A percentile compares a stretch with the other conserved stretches of the same genome.
Conservation (phyloP, 768 basidiomycete genomes). For the Suillus subaureus region DNA sequence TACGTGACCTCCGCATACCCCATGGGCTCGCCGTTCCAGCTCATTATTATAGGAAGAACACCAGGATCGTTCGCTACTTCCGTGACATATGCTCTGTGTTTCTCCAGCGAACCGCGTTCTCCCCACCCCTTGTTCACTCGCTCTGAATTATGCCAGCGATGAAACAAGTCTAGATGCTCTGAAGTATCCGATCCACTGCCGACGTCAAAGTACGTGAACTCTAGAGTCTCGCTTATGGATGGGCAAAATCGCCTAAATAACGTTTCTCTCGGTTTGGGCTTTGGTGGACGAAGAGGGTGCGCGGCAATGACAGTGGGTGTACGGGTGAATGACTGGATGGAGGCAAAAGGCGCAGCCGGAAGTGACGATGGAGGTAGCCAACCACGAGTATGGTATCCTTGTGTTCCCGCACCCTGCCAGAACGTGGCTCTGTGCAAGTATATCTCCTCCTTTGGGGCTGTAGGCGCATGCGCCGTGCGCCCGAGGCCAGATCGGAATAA, state of each 20-base stretch:
- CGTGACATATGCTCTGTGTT: conserved; percentile 44
- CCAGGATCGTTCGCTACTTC: conserved; percentile 39
- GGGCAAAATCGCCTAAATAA: conserved; percentile 42
- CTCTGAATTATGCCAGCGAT: conserved; percentile 52
- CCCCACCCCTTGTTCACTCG: conserved; percentile 49
- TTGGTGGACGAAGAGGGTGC: conserved; percentile 54
- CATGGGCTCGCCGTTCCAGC: conserved; percentile 46
- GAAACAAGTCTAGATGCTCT: conserved; percentile 45
- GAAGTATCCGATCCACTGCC: conserved; percentile 15
- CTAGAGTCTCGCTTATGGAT: conserved; percentile 35
- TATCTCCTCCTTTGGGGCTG: conserved; percentile 26
- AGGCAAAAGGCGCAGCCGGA: conserved; percentile 37
- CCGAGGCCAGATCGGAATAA: conserved; percentile 42
- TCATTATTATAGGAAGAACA: conserved; percentile 44
- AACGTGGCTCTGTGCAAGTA: conserved; percentile 47
- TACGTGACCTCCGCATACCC: conserved; percentile 51
- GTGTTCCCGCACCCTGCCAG: conserved; percentile 53
- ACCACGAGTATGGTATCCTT: conserved; percentile 29
- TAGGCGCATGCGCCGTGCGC: conserved; percentile 19
- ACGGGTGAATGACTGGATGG: conserved; percentile 44
- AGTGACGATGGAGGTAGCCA: conserved; percentile 34
- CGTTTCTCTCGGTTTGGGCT: conserved; percentile 42
- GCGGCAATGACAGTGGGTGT: conserved; percentile 47
- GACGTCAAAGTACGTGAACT: conserved; percentile 32
- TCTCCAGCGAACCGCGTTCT: conserved; percentile 45